Conservation (phyloP, 257 asterid species). For the Capsicum chinense region DNA sequence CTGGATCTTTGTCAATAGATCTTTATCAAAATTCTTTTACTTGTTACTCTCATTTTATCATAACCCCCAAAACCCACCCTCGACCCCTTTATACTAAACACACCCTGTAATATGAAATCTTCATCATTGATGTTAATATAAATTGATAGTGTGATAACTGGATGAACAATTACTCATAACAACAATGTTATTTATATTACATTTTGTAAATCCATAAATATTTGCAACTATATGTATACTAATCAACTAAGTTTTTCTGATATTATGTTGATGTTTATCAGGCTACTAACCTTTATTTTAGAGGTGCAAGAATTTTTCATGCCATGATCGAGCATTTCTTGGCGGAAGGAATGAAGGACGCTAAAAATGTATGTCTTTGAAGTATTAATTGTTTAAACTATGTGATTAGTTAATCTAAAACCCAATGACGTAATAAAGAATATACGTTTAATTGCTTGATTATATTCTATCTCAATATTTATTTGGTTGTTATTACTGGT, state of each 20-base stretch:
- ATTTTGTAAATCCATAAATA: too few relatives aligned
- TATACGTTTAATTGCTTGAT: background rate
- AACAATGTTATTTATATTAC: too few relatives aligned
- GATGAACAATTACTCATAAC: too few relatives aligned
- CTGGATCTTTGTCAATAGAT: too few relatives aligned
- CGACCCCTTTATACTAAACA: too few relatives aligned
- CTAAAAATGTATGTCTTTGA: conserved; percentile 21
- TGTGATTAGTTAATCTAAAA: background rate
- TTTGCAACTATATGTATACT: background rate
- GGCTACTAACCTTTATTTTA: conserved; percentile 4
- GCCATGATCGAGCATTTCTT: conserved; percentile 17
- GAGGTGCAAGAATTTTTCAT: conserved; percentile 28
- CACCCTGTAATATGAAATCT: too few relatives aligned
- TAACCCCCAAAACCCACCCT: too few relatives aligned
- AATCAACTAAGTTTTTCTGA: background rate
- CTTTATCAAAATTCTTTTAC: too few relatives aligned
- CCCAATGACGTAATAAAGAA: background rate
- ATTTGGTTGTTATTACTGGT: background rate
- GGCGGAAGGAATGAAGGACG: conserved; percentile 31
- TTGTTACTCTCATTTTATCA: too few relatives aligned
- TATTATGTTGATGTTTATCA: conserved; percentile 11
- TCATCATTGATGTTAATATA: too few relatives aligned
- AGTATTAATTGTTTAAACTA: background rate
- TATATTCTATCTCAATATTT: background rate
- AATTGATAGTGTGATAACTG: too few relatives aligned